phyloP scores from a whole-genome alignment of 2,329 filamentous ascomycete species.

The Fusarium oxysporum region DNA sequence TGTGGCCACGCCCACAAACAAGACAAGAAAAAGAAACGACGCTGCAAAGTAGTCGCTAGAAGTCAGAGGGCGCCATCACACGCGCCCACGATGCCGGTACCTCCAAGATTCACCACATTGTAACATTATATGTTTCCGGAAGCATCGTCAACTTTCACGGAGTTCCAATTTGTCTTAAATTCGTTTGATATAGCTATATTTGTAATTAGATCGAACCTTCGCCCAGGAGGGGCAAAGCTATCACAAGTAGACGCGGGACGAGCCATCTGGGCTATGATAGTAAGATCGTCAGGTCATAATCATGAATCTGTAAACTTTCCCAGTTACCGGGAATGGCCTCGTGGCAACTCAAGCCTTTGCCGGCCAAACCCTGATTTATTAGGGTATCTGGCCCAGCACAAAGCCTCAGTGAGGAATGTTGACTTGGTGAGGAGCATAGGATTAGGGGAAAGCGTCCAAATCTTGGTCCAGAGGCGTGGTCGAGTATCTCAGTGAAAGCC shows the following conservation, averaged over 20 bases:
- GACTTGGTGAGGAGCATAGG: background rate
- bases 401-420: slow-evolving; percentile 12
- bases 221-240: slow-evolving; percentile 28
- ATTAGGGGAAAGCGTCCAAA: slow-evolving; percentile 11
- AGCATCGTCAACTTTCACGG: slow-evolving; percentile 21
- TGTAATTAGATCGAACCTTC: slow-evolving; percentile 15
- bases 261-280: slow-evolving; percentile 10
- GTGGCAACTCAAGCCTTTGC: slow-evolving; percentile 27
- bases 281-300: slow-evolving; percentile 27
- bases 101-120: slow-evolving; percentile 9
- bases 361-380: slow-evolving; percentile 1
- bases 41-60: background rate
- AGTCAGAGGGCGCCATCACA: slow-evolving; percentile 20
- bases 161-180: slow-evolving; percentile 30
- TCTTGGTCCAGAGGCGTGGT: slow-evolving; percentile 19
- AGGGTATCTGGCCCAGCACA: background rate
- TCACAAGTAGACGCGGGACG: slow-evolving; percentile 19
- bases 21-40: background rate
- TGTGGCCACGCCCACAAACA: slow-evolving; percentile 35
- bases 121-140: slow-evolving; percentile 10
- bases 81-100: background rate
- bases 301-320: slow-evolving; percentile 21
- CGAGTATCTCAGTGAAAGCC: slow-evolving; percentile 26
- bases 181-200: slow-evolving; percentile 21
- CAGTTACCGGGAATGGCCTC: slow-evolving; percentile 34